These are phyloP conservation scores for Phaeotremella fagi DNA, from an alignment of 768 basidiomycete genomes.

Conservation along the genomic window DNA sequence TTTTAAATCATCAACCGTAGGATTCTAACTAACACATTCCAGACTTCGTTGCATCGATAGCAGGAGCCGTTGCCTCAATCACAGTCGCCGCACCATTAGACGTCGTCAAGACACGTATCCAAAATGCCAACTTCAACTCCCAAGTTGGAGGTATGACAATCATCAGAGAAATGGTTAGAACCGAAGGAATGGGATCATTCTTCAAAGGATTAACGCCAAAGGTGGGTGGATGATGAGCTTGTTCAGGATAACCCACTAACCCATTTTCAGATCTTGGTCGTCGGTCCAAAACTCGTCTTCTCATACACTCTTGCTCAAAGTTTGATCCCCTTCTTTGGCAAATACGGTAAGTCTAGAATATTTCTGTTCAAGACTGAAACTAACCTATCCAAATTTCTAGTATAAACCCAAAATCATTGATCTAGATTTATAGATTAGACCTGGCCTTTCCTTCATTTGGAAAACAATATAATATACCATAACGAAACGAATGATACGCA, in stretches of 20 bases:
- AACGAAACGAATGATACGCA: too few species aligned
- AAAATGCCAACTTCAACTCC: slow-evolving; percentile 87
- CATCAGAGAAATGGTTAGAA: slow-evolving; percentile 74
- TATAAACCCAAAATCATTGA: too few species aligned
- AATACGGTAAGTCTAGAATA: slow-evolving; percentile 56
- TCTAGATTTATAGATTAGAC: too few species aligned
- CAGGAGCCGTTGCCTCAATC: slow-evolving; percentile 90
- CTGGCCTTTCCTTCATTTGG: too few species aligned
- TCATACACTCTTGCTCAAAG: slow-evolving; percentile 95
- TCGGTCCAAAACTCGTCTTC: slow-evolving; percentile 96
- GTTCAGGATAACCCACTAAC: neutral
- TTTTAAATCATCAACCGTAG: neutral
- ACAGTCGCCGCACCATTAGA: slow-evolving; percentile 94
- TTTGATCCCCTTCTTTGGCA: slow-evolving; percentile 83
- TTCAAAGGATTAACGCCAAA: slow-evolving; percentile 98
- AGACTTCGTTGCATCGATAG: slow-evolving; percentile 88
- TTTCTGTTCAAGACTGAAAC: neutral
- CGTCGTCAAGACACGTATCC: slow-evolving; percentile 89
- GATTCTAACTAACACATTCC: neutral
- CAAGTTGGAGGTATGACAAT: slow-evolving; percentile 63
- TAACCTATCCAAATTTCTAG: neutral
- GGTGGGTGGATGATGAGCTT: slow-evolving; percentile 51
- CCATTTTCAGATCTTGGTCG: slow-evolving; percentile 72
- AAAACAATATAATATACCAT: too few species aligned
- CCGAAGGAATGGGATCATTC: slow-evolving; percentile 77